phyloP scores from a whole-genome alignment of 345 rosid species.

The Murraya koenigii region DNA sequence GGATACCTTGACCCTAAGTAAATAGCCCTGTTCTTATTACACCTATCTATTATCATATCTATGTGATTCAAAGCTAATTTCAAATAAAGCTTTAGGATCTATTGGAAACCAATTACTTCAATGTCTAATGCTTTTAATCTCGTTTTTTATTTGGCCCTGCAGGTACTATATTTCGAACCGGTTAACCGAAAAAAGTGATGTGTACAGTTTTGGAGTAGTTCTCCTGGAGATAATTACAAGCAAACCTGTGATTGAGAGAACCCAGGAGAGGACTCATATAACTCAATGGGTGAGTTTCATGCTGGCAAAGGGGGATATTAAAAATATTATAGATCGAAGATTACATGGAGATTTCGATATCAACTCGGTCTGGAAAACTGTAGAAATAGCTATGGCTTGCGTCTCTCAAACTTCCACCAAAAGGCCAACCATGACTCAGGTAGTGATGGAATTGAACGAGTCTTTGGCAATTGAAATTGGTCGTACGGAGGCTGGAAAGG shows the following conservation, averaged over 20 bases:
- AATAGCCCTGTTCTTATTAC: not conserved
- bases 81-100: not conserved
- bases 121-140: not conserved
- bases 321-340: not conserved
- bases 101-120: too few relatives aligned
- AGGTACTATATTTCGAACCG: slow-evolving; percentile 29
- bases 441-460: slow-evolving; percentile 31
- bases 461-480: not conserved
- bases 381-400: too few relatives aligned
- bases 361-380: too few relatives aligned
- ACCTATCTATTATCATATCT: not conserved
- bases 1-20: slow-evolving; percentile 43
- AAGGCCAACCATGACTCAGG: slow-evolving; percentile 23
- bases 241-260: slow-evolving; percentile 20
- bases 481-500: not conserved
- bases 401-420: too few relatives aligned
- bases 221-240: slow-evolving; percentile 37
- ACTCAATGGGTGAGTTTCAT: not conserved
- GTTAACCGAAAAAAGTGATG: slow-evolving; percentile 38
- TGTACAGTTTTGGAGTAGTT: slow-evolving; percentile 46
- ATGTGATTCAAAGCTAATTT: not conserved
- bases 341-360: too few relatives aligned
- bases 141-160: not conserved
- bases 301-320: not conserved
- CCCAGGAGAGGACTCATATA: slow-evolving; percentile 18